phyloP scores from a whole-genome alignment of 495 filamentous ascomycete genomes.

The Staphylotrichum tortipilum region DNA sequence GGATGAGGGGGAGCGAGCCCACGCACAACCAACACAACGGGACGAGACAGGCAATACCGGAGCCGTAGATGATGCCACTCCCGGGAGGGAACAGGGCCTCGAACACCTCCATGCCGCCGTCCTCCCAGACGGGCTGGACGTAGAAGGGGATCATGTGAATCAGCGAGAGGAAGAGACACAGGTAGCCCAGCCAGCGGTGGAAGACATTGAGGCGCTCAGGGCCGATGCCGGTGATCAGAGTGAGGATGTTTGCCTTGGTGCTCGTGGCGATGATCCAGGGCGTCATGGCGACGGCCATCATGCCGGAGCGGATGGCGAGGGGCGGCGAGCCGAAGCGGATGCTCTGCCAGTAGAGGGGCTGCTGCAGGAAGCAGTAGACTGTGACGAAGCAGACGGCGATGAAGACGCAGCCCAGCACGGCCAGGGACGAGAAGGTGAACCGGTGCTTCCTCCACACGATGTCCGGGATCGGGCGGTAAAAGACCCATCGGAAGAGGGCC shows the following conservation, averaged over 20 bases:
- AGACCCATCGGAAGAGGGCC: slow-evolving; percentile 71
- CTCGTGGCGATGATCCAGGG: slow-evolving; percentile 87
- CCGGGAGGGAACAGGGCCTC: slow-evolving; percentile 51
- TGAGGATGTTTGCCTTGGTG: slow-evolving; percentile 85
- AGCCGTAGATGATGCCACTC: slow-evolving; percentile 71
- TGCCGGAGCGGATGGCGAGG: slow-evolving; percentile 79
- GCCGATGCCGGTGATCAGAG: slow-evolving; percentile 78
- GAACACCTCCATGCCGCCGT: slow-evolving; percentile 59
- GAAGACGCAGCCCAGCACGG: slow-evolving; percentile 55
- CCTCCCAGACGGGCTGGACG: slow-evolving; percentile 74
- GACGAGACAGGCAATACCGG: slow-evolving; percentile 75
- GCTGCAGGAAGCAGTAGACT: slow-evolving; percentile 75
- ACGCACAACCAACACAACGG: slow-evolving; percentile 75
- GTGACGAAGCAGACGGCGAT: slow-evolving; percentile 61
- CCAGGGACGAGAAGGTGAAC: slow-evolving; percentile 68
- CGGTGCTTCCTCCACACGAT: slow-evolving; percentile 52
- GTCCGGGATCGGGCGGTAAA: slow-evolving; percentile 73
- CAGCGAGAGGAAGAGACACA: slow-evolving; percentile 73
- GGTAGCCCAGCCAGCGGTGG: slow-evolving; percentile 86
- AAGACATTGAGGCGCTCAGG: slow-evolving; percentile 89
- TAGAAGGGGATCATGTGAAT: slow-evolving; percentile 87
- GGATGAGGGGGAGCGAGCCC: slow-evolving; percentile 65
- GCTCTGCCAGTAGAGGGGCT: slow-evolving; percentile 75
- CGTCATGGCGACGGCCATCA: slow-evolving; percentile 88
- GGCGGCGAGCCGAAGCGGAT: slow-evolving; percentile 82